Evolutionary conservation across 2,329 filamentous ascomycete species (phyloP).

Genomic region (Exophiala phaeomuriformis): DNA sequence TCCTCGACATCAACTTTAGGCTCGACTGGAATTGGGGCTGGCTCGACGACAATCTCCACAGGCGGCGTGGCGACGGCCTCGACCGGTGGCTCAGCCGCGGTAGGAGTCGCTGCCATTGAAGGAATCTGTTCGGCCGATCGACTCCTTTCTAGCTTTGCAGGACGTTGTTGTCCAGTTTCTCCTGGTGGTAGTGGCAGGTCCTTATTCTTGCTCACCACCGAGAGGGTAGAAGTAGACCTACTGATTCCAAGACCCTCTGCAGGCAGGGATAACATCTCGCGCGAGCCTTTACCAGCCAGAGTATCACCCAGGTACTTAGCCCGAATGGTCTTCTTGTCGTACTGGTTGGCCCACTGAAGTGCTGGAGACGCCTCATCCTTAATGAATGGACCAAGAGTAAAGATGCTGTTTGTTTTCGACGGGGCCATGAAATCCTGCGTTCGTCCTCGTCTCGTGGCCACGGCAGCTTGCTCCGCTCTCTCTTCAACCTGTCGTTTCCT

Average conservation of each 20-base stretch:
- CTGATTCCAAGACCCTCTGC: constrained; percentile 33
- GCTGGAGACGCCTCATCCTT: constrained; percentile 82
- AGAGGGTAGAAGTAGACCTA: constrained; percentile 22
- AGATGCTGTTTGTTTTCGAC: constrained; percentile 76
- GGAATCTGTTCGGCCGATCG: constrained; percentile 12
- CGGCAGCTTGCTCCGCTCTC: constrained; percentile 38
- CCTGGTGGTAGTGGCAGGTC: constrained; percentile 20
- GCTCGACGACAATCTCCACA: constrained; percentile 6
- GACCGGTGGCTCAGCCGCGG: background rate
- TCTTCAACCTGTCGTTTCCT: constrained; percentile 56
- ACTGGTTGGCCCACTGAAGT: constrained; percentile 94
- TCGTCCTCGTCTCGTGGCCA: constrained; percentile 52
- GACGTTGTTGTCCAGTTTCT: constrained; percentile 3
- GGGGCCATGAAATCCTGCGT: constrained; percentile 44
- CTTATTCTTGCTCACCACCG: constrained; percentile 23
- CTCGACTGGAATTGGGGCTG: constrained; percentile 17
- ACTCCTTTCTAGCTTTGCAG: constrained; percentile 12
- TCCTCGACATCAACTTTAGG: constrained; percentile 27
- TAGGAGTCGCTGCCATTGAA: background rate
- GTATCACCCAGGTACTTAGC: constrained; percentile 75
- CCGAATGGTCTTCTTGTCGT: constrained; percentile 81
- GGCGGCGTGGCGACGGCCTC: background rate
- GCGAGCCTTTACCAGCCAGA: constrained; percentile 61
- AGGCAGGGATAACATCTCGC: constrained; percentile 37
- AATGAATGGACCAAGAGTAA: constrained; percentile 79